These are phyloP conservation scores for Orychophragmus violaceus DNA, from an alignment of 345 rosid species.

Conservation along the genomic window DNA sequence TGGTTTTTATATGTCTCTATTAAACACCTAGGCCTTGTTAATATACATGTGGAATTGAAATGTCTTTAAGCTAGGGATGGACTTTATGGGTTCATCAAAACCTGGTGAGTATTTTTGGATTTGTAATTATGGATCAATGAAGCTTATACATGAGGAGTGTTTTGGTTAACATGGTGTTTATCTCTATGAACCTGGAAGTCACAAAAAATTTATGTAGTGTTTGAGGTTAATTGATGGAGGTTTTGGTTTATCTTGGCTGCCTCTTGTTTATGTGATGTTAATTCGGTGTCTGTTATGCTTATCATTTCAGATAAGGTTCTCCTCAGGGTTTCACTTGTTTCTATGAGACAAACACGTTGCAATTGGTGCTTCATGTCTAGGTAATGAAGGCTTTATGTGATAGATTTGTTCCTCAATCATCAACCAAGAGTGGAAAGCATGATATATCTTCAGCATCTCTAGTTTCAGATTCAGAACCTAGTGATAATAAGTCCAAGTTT, in stretches of 20 bases:
- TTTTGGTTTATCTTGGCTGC: neutral
- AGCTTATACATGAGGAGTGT: too few relatives aligned
- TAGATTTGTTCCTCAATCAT: slow-evolving; percentile 37
- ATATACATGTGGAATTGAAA: neutral
- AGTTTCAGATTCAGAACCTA: slow-evolving; percentile 46
- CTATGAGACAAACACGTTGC: slow-evolving; percentile 22
- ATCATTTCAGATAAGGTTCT: slow-evolving; percentile 15
- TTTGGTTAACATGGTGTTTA: neutral
- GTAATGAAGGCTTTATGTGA: slow-evolving; percentile 71
- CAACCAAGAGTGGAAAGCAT: slow-evolving; percentile 35
- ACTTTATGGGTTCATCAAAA: too few relatives aligned
- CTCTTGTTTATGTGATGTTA: neutral
- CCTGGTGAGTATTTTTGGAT: too few relatives aligned
- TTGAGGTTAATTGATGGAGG: neutral
- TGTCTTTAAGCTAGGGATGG: neutral
- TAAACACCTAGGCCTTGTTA: neutral
- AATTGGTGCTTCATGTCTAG: slow-evolving; percentile 36
- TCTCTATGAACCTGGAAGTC: neutral
- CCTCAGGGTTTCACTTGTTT: slow-evolving; percentile 15
- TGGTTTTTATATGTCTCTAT: too few relatives aligned
- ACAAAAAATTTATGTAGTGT: too few relatives aligned
- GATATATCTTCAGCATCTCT: slow-evolving; percentile 40
- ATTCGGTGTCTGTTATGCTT: neutral
- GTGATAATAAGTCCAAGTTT: slow-evolving; percentile 40
- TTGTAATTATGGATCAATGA: too few relatives aligned